Evolutionary conservation across 176 grass and related monocot species (phyloP).

Genomic region (Dactylis glomerata): DNA sequence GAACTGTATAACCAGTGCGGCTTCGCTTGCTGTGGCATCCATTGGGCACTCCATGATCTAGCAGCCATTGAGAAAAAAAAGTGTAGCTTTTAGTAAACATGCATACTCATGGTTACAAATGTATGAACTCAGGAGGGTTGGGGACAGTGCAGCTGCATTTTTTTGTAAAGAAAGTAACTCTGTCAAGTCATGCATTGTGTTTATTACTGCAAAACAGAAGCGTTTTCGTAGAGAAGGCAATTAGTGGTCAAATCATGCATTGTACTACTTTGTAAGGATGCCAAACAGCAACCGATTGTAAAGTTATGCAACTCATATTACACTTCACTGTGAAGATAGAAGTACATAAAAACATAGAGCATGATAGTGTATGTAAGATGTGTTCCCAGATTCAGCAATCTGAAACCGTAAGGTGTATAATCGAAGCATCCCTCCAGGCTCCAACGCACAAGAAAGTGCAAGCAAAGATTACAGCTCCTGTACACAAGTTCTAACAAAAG

Average conservation of each 20-base stretch:
- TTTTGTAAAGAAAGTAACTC: not conserved
- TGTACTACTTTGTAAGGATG: not conserved
- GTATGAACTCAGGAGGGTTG: not conserved
- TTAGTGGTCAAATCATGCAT: not conserved
- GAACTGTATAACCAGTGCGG: conserved; percentile 14
- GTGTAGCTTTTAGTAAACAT: not conserved
- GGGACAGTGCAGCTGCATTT: not conserved
- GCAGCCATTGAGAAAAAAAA: not conserved
- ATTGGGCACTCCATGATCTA: conserved; percentile 28
- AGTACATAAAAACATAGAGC: not conserved
- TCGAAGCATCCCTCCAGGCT: not conserved
- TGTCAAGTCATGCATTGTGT: not conserved
- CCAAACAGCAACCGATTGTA: not conserved
- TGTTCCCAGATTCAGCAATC: not conserved
- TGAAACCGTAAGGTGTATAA: not conserved
- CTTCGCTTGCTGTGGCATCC: conserved; percentile 31
- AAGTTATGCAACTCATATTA: not conserved
- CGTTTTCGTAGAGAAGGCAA: not conserved
- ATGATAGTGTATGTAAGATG: not conserved
- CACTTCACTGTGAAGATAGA: not conserved
- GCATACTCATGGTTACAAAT: not conserved
- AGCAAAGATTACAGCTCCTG: not conserved
- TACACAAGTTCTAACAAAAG: not conserved
- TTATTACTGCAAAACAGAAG: not conserved
- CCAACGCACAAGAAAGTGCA: not conserved